Evolutionary conservation across 1,284 basidiomycete genomes (phyloP), one percentile per base, ranked within the genome.

Genomic region (Lentinus polychrous): DNA sequence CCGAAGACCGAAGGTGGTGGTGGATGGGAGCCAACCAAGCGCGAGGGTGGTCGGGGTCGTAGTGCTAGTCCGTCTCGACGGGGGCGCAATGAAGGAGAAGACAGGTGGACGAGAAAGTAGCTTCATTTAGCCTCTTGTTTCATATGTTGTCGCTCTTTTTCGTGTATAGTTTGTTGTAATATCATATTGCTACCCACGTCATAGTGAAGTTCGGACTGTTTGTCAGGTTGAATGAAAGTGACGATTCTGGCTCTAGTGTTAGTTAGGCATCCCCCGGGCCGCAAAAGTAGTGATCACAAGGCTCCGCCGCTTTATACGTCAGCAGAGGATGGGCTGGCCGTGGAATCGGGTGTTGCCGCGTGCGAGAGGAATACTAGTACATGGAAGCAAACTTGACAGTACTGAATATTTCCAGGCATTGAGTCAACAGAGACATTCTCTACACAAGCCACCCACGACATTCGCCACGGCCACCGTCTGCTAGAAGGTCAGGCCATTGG

Each of bases 1-100:
- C 59, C 69, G 17, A 81, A 83, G 59, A 69, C 66, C 12, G 73
- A 74, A 39, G 73, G 68, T 10, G 85, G 76, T 10, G 87, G 83
- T 15, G 87, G 87, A 15, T 91, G 87, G 87, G 87, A 90, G 54
- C 87, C 87, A 2, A 68, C 67, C 36, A 86, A 79, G 59, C 71
- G 83, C 46, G 81, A 84, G 47, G 73, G 72, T 14, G 82, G 75
- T 2, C 74, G 71, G 48, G 79, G 72, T 10, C 75, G 87, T 40
- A 89, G 87, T 62, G 84, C 85, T 2, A 90, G 87, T 55, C 86
- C 86, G 12, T 56, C 70, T 4, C 73, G 73, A 59, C 70, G 76
- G 54, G 78, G 79, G 8, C 78, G 78, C 8, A 74, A 78, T 56
- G 73, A 72, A 43, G 86, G 86, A 17, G 86, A 87, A 62, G 86